Percentiles rank a stretch among this genome's conserved stretches.
These are phyloP conservation scores for Globisporangium carolinianum DNA, from an alignment of 352 stramenopile genomes.

Conservation along the genomic window DNA sequence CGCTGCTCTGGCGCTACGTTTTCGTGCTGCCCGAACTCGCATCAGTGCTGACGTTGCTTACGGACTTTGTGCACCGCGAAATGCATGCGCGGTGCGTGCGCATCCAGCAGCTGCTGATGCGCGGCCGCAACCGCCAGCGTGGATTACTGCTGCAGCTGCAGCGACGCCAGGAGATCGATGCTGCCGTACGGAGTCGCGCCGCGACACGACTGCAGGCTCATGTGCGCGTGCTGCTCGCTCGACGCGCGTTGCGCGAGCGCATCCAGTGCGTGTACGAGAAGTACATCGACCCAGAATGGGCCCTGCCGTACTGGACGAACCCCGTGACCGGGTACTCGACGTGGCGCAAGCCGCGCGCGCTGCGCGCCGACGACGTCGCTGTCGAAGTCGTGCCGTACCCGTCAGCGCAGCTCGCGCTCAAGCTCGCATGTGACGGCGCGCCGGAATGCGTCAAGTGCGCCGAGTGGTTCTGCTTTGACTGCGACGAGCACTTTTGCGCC, in stretches of 20 bases:
- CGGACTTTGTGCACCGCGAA: conserved; percentile 12
- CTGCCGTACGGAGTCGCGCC: conserved; percentile 13
- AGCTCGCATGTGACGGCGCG: conserved; percentile 35
- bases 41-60: conserved; percentile 12
- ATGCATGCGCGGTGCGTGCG: conserved; percentile 17
- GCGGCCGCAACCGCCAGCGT: conserved; percentile 13
- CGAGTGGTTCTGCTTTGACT: conserved; percentile 54
- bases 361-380: conserved; percentile 50
- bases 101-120: conserved; percentile 31
- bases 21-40: conserved; percentile 24
- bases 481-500: conserved; percentile 49
- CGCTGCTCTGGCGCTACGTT: conserved; percentile 38
- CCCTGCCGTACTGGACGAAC: conserved; percentile 68
- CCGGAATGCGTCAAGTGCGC: conserved; percentile 35
- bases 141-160: conserved; percentile 22
- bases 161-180: conserved; percentile 9
- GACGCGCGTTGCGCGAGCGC: conserved; percentile 15
- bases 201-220: conserved; percentile 28
- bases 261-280: conserved; percentile 60
- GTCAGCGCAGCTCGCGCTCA: conserved; percentile 22
- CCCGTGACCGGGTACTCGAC: conserved; percentile 56
- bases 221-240: conserved; percentile 26
- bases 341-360: conserved; percentile 46
- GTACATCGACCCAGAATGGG: conserved; percentile 57
- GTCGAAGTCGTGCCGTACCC: conserved; percentile 45